Conservation (phyloP, 2,329 filamentous ascomycete species). For the Xylaria digitata region DNA sequence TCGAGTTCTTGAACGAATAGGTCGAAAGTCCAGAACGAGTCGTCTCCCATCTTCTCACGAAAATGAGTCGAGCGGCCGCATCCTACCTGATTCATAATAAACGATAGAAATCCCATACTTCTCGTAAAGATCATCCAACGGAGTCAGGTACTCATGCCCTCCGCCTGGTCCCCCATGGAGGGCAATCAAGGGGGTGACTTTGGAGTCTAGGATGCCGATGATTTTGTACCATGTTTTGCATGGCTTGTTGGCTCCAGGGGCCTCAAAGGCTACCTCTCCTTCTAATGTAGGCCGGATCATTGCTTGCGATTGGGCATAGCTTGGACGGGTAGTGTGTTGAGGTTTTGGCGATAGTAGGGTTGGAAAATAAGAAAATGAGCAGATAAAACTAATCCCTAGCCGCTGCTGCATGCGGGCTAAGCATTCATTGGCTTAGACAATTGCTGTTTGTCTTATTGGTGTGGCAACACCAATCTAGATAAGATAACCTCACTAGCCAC, state of each 20-base stretch:
- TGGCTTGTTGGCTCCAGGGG: conserved; percentile 33
- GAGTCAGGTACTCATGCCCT: conserved; percentile 70
- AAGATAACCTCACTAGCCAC: no score
- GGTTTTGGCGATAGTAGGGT: no score
- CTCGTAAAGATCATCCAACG: conserved; percentile 64
- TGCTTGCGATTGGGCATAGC: no score
- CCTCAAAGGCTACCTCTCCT: conserved; percentile 36
- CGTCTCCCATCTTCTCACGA: conserved; percentile 3
- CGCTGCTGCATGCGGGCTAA: no score
- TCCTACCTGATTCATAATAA: conserved; percentile 23
- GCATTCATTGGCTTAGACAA: no score
- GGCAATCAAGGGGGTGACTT: conserved; percentile 44
- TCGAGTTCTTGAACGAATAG: conserved; percentile 11
- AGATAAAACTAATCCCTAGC: no score
- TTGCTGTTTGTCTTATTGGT: no score
- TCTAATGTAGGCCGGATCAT: background rate
- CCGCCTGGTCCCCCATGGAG: conserved; percentile 47
- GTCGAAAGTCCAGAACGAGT: conserved; percentile 1
- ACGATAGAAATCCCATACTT: conserved; percentile 54
- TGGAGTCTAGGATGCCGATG: conserved; percentile 13
- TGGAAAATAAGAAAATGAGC: no score
- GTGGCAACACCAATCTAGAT: no score
- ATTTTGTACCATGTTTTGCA: conserved; percentile 42
- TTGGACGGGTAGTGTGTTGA: no score
- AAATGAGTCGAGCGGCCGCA: conserved; percentile 21